Percentiles rank a stretch among this genome's conserved stretches.
Evolutionary conservation across 768 basidiomycete genomes (phyloP).

Genomic region (Tremella fuciformis): DNA sequence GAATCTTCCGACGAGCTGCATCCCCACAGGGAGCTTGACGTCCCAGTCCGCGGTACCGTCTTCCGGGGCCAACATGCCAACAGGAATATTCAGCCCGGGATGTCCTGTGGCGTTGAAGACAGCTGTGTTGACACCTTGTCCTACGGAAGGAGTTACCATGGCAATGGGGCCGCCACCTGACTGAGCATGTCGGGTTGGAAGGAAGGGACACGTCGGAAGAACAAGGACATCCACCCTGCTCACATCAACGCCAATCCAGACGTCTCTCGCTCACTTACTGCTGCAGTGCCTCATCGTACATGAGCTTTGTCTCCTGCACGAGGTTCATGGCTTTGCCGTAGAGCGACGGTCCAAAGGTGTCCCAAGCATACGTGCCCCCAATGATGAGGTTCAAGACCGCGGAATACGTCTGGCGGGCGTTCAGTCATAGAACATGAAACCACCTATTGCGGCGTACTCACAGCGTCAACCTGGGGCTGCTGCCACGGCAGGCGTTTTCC

Average conservation of each 20-base stretch:
- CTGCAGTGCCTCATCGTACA: constrained; percentile 49
- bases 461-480: too few species aligned
- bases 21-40: constrained; percentile 53
- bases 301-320: constrained; percentile 50
- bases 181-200: too few species aligned
- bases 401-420: not conserved
- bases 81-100: constrained; percentile 54
- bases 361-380: constrained; percentile 8
- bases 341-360: too few species aligned
- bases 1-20: constrained; percentile 54
- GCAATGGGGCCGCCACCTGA: not conserved
- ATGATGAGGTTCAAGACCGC: constrained; percentile 16
- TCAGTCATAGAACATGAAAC: too few species aligned
- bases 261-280: too few species aligned
- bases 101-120: constrained; percentile 44
- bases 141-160: not conserved
- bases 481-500: too few species aligned
- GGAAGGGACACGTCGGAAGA: too few species aligned
- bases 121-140: not conserved
- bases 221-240: too few species aligned
- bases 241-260: too few species aligned
- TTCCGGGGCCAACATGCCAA: constrained; percentile 53
- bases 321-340: constrained; percentile 54
- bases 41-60: constrained; percentile 35
- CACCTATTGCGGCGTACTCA: too few species aligned